These are phyloP conservation scores for Nidula niveotomentosa DNA, from an alignment of 1,284 basidiomycete genomes.

Conservation along the genomic window DNA sequence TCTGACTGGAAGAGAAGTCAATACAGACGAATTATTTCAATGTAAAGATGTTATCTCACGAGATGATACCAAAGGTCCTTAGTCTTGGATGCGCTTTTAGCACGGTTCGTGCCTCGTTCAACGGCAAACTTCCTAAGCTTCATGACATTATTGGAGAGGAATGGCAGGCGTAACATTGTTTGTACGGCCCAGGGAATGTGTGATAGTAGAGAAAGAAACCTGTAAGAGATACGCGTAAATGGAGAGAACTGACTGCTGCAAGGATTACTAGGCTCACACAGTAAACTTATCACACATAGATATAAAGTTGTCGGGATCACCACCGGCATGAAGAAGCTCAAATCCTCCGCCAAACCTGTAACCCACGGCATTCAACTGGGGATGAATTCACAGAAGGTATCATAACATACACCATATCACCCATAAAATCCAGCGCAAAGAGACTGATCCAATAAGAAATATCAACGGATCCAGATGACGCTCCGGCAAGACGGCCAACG, in stretches of 20 bases:
- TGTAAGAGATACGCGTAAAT: slow-evolving; percentile 15
- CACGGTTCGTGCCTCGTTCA: background rate
- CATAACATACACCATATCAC: slow-evolving; percentile 51
- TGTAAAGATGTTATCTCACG: background rate
- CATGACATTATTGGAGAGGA: slow-evolving; percentile 14
- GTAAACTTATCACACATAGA: slow-evolving; percentile 32
- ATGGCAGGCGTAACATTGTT: slow-evolving; percentile 14
- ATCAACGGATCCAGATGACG: too few species aligned
- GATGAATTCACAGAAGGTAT: background rate
- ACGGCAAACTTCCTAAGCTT: slow-evolving; percentile 25
- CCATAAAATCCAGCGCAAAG: slow-evolving; percentile 48
- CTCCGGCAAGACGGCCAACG: too few species aligned
- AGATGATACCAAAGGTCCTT: background rate
- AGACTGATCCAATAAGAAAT: too few species aligned
- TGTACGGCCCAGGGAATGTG: slow-evolving; percentile 39
- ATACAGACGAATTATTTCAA: background rate
- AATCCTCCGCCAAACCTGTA: slow-evolving; percentile 12
- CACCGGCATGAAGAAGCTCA: slow-evolving; percentile 30
- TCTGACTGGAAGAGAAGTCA: background rate
- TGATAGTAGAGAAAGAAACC: slow-evolving; percentile 19
- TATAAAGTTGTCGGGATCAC: slow-evolving; percentile 33
- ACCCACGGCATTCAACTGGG: background rate
- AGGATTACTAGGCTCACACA: slow-evolving; percentile 24
- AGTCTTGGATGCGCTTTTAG: background rate
- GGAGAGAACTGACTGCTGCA: background rate